These are phyloP conservation scores for Medicago arabica DNA, from an alignment of 306 rosid genomes.

Conservation along the genomic window DNA sequence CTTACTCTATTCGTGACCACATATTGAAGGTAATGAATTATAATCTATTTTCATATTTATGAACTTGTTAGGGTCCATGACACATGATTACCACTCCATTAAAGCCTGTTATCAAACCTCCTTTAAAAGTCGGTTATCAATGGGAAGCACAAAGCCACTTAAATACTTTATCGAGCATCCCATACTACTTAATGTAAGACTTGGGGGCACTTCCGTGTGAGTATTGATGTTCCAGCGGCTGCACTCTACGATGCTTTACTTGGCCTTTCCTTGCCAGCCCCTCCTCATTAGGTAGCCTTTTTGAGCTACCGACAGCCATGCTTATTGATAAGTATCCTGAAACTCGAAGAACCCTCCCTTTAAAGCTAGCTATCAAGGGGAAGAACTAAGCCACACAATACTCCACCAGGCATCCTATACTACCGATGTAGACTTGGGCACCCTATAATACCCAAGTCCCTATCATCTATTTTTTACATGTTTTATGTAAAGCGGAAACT, in stretches of 20 bases:
- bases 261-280: neutral
- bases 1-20: constrained; percentile 76
- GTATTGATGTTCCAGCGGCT: neutral
- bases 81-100: too few species aligned
- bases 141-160: neutral
- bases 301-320: neutral
- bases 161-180: neutral
- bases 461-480: neutral
- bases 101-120: neutral
- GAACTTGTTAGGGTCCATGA: neutral
- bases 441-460: neutral
- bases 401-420: neutral
- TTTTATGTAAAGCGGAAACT: neutral
- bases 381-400: neutral
- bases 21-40: constrained; percentile 62
- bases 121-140: neutral
- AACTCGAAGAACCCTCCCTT: neutral
- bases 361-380: neutral
- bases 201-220: neutral
- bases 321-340: neutral
- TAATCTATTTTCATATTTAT: constrained; percentile 30
- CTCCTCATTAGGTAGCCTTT: neutral
- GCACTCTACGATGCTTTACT: neutral
- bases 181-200: neutral
- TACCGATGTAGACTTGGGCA: neutral